Base-by-base conservation (phyloP, 192 early-diverging fungal species). In the Coemansia sp. region DNA sequence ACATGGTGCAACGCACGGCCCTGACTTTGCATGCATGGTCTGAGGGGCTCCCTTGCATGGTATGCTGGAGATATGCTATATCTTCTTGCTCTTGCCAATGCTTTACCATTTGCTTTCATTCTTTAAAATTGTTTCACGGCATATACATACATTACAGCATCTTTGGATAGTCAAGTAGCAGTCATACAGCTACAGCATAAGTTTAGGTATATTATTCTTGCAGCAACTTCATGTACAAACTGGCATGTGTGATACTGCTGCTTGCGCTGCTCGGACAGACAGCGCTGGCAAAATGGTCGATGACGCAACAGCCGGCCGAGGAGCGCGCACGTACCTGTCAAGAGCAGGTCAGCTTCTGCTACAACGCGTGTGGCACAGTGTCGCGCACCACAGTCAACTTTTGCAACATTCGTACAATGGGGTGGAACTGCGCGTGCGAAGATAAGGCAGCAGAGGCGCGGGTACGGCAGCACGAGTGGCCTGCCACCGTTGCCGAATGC, bases 351-450 rank as follows among this genome's bases (percentile, higher is more conserved):
- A 72, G 72, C 51, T 81, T 75, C 63, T 81, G 78, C 66, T 81
- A 81, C 59, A 81, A 72, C 41, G 32, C 63, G 2, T 81, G 78
- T 37, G 66, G 66, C 10, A 65, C 72, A 7, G 78, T 81, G 9
- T 55, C 60, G 21, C 60, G 49, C 38, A 81, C 78, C 11, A 56
- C 47, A 7, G 45, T 51, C 25, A 81, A 81, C 60, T 81, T 81
- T 72, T 81, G 78, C 72, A 81, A 75, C 50, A 72, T 81, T 29
- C 68, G 69, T 7, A 81, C 78, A 15, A 81, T 74, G 69, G 78
- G 78, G 14, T 81, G 78, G 78, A 72, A 81, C 69, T 81, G 78
- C 45, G 69, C 56, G 22, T 80, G 77, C 58, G 54, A 19, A 22
- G 39, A 50, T 35, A 57, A 62, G 8, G 63, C 68, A 0, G 68